Evolutionary conservation across 2,329 filamentous ascomycete species (phyloP).

Genomic region (Ceratocystis cacaofunesta): DNA sequence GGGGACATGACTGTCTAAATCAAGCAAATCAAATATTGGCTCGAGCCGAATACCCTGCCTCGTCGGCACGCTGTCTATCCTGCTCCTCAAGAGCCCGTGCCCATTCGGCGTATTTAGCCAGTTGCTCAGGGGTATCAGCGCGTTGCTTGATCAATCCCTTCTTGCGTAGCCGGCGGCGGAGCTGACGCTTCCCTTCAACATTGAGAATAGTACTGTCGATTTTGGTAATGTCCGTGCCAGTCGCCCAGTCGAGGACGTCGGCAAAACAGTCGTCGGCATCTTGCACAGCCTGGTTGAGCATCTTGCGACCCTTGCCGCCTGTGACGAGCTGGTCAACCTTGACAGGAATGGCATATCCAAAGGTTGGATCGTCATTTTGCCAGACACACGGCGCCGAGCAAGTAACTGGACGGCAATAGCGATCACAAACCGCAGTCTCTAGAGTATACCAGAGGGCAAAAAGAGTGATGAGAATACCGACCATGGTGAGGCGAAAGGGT

Average conservation of each 20-base stretch:
- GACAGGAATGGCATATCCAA: conserved; percentile 44
- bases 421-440: conserved; percentile 39
- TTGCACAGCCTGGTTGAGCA: conserved; percentile 27
- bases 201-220: conserved; percentile 23
- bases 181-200: conserved; percentile 33
- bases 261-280: conserved; percentile 33
- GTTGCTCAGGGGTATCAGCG: conserved; percentile 28
- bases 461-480: conserved; percentile 33
- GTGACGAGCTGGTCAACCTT: conserved; percentile 49
- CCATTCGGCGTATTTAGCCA: conserved; percentile 30
- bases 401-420: conserved; percentile 39
- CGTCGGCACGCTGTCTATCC: conserved; percentile 25
- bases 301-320: conserved; percentile 33
- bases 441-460: conserved; percentile 37
- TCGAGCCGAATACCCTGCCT: conserved; percentile 22
- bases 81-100: conserved; percentile 27
- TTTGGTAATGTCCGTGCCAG: conserved; percentile 28
- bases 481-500: conserved; percentile 32
- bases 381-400: conserved; percentile 39
- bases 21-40: not conserved
- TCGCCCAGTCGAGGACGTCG: conserved; percentile 33
- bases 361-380: conserved; percentile 43
- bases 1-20: too few relatives aligned
- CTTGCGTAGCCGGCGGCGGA: conserved; percentile 36
- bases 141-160: conserved; percentile 29